These are phyloP conservation scores for Hypoxylon lenormandii DNA, from an alignment of 495 filamentous ascomycete species.

Conservation along the genomic window DNA sequence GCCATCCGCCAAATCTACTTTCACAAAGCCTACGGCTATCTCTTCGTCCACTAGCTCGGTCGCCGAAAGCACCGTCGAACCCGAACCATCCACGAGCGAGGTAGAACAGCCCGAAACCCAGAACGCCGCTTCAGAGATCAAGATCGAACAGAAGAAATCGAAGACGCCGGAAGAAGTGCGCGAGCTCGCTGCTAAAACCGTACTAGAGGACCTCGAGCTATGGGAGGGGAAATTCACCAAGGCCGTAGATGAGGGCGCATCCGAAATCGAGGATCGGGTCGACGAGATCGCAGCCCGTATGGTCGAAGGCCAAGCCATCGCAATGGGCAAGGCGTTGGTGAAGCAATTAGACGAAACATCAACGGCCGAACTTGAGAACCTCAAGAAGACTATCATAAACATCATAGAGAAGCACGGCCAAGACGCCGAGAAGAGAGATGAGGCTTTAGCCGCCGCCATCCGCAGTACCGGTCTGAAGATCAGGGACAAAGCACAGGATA, in stretches of 20 bases:
- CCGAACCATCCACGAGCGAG: slow-evolving; percentile 4
- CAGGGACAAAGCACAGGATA: slow-evolving; percentile 80
- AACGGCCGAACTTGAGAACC: slow-evolving; percentile 68
- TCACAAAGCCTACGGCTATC: slow-evolving; percentile 53
- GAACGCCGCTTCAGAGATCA: slow-evolving; percentile 12
- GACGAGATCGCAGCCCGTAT: slow-evolving; percentile 70
- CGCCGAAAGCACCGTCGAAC: slow-evolving; percentile 22
- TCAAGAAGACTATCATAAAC: slow-evolving; percentile 75
- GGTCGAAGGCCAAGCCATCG: slow-evolving; percentile 61
- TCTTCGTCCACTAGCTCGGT: slow-evolving; percentile 33
- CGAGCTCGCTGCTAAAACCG: slow-evolving; percentile 69
- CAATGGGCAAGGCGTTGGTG: slow-evolving; percentile 73
- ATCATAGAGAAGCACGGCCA: slow-evolving; percentile 64
- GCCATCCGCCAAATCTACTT: slow-evolving; percentile 40
- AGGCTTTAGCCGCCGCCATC: slow-evolving; percentile 72
- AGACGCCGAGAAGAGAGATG: slow-evolving; percentile 68
- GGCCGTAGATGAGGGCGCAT: slow-evolving; percentile 81
- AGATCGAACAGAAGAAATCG: slow-evolving; percentile 43
- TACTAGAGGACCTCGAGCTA: slow-evolving; percentile 78
- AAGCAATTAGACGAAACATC: slow-evolving; percentile 75
- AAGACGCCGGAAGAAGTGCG: slow-evolving; percentile 55
- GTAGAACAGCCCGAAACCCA: slow-evolving; percentile 10
- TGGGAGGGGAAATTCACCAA: slow-evolving; percentile 89
- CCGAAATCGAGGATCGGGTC: slow-evolving; percentile 80
- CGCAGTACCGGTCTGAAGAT: slow-evolving; percentile 79